Base-by-base conservation (phyloP, 768 basidiomycete genomes). In the Nidula microcarpa region DNA sequence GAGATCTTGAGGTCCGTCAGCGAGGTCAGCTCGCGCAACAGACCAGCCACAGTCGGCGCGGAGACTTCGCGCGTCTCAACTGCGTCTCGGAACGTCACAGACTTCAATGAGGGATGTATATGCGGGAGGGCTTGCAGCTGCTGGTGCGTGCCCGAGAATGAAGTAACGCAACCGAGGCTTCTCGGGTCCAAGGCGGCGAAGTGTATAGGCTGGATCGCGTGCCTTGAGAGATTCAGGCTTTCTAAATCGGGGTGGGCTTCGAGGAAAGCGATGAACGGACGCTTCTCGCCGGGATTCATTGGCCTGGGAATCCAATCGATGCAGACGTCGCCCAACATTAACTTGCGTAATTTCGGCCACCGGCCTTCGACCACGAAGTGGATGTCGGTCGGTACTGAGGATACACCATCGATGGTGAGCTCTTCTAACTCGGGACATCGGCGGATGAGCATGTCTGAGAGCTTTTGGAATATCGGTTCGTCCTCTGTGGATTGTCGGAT, bases 361-460 rank as follows among this genome's bases (percentile, higher is more conserved):
- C 79, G 79, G 8, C 83, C 87, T 43, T 74, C 61, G 43, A 80
- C 78, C 8, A 91, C 70, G 1, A 72, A 72, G 17, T 77, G 79
- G 3, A 80, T 76, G 57, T 85, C 82, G 6, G 79, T 74, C 14
- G 84, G 81, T 10, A 80, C 70, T 1, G 76, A 67, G 10, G 81
- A 81, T 33, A 70, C 69, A 3, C 83, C 81, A 17, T 82, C 72
- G 33, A 91, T 75, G 43, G 72, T 66, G 4, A 91, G 74, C 51
- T 85, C 83, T 62, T 87, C 81, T 6, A 91, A 76, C 57, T 85
- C 74, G 1, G 84, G 86, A 59, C 84, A 86, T 32, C 76, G 77
- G 23, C 71, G 68, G 50, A 82, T 79, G 46, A 91, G 75, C 89
- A 91, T 88, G 55, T 82, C 77, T 85, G 86, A 87, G 50, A 91